Conservation (phyloP, 805 yeast species). For the Schwanniomyces vanrijiae region DNA sequence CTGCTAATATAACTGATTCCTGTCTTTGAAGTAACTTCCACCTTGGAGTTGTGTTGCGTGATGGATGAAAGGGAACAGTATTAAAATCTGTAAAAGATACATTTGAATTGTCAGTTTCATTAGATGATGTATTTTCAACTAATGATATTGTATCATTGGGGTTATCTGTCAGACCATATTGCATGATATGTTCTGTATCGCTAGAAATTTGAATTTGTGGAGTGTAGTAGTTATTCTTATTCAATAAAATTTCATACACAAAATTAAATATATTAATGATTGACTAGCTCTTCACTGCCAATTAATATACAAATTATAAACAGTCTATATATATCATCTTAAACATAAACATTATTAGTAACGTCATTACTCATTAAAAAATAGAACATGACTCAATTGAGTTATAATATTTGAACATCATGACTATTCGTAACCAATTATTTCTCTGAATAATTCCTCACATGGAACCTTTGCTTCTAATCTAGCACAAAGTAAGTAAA, state of each 20-base stretch:
- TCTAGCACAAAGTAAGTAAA: slow-evolving; percentile 84
- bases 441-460: slow-evolving; percentile 69
- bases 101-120: background rate
- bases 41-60: background rate
- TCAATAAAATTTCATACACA: background rate
- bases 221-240: background rate
- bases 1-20: slow-evolving; percentile 39
- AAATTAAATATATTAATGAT: background rate
- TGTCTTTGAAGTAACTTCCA: slow-evolving; percentile 11
- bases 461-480: slow-evolving; percentile 83
- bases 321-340: slow-evolving; percentile 2
- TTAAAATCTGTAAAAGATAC: background rate
- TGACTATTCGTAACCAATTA: slow-evolving; percentile 53
- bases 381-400: background rate
- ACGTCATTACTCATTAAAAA: slow-evolving; percentile 7
- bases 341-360: slow-evolving; percentile 3
- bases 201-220: background rate
- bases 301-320: slow-evolving; percentile 1
- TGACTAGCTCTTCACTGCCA: background rate
- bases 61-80: background rate
- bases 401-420: background rate
- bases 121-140: background rate
- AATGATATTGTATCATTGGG: background rate
- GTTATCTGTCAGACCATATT: background rate
- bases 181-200: background rate